Conservation (phyloP, 495 filamentous ascomycete species). For the Astrothelium macrocarpum region DNA sequence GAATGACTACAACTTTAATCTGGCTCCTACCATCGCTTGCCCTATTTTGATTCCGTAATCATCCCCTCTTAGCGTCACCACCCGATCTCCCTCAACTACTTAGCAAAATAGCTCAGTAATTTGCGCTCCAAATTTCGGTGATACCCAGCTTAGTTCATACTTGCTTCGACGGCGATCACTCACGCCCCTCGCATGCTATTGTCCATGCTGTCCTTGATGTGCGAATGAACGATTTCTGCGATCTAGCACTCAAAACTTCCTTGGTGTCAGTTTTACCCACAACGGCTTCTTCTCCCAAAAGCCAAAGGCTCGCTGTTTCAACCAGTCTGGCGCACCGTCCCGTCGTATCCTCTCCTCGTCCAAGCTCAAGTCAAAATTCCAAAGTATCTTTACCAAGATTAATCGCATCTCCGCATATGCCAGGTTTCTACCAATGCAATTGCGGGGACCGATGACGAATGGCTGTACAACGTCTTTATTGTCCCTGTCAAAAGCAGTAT, state of each 20-base stretch:
- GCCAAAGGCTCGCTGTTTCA: constrained; percentile 12
- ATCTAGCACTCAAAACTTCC: not conserved
- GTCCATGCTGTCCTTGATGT: too few relatives aligned
- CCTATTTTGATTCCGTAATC: too few relatives aligned
- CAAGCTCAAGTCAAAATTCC: constrained; percentile 18
- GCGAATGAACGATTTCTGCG: too few relatives aligned
- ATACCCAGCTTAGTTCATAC: too few relatives aligned
- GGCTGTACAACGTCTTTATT: constrained; percentile 5
- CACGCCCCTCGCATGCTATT: too few relatives aligned
- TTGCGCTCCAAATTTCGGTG: too few relatives aligned
- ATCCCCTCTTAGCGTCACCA: too few relatives aligned
- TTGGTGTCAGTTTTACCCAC: constrained; percentile 6
- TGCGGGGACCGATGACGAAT: constrained; percentile 8
- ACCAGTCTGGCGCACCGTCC: constrained; percentile 16
- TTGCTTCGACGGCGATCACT: too few relatives aligned
- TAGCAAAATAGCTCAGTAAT: too few relatives aligned
- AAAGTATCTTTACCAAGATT: constrained; percentile 17
- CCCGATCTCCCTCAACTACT: too few relatives aligned
- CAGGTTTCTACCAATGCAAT: constrained; percentile 14
- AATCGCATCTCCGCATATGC: constrained; percentile 21
- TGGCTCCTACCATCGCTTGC: too few relatives aligned
- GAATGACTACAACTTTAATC: too few relatives aligned
- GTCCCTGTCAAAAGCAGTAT: not conserved
- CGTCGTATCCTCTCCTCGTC: not conserved
- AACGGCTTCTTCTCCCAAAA: constrained; percentile 9